phyloP scores from a whole-genome alignment of 2,329 filamentous ascomycete species.

The Geosmithia flava region DNA sequence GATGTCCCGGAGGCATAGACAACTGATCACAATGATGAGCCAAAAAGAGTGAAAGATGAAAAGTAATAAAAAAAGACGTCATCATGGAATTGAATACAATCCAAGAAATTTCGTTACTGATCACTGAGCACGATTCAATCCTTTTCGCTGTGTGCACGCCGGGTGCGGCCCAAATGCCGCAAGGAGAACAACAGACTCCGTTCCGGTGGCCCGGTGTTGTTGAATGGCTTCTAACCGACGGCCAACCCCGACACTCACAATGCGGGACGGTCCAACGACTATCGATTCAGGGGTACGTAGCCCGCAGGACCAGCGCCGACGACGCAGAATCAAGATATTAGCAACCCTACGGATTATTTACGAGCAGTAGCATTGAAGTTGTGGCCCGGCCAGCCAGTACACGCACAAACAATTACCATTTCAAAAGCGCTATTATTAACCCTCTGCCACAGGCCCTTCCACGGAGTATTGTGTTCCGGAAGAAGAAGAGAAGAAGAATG shows the following conservation, averaged over 20 bases:
- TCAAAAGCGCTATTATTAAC: too few relatives aligned
- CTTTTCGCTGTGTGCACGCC: background rate
- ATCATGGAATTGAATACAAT: background rate
- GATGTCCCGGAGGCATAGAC: conserved; percentile 7
- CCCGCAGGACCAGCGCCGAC: background rate
- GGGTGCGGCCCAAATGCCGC: background rate
- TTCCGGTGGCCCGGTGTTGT: background rate
- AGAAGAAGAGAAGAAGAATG: too few relatives aligned
- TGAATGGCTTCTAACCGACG: background rate
- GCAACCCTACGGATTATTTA: background rate
- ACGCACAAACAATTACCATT: too few relatives aligned
- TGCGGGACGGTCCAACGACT: background rate
- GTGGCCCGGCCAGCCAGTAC: too few relatives aligned
- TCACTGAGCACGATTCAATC: background rate
- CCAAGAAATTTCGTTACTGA: background rate
- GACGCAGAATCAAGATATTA: background rate
- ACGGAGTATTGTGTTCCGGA: too few relatives aligned
- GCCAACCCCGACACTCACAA: background rate
- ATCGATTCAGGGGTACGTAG: background rate
- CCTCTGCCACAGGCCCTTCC: too few relatives aligned
- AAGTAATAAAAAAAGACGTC: background rate
- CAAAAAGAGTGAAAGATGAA: background rate
- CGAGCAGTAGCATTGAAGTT: too few relatives aligned
- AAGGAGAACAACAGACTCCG: background rate
- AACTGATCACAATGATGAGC: background rate